phyloP scores from a whole-genome alignment of 495 filamentous ascomycete species.

The Neurospora cerealis region DNA sequence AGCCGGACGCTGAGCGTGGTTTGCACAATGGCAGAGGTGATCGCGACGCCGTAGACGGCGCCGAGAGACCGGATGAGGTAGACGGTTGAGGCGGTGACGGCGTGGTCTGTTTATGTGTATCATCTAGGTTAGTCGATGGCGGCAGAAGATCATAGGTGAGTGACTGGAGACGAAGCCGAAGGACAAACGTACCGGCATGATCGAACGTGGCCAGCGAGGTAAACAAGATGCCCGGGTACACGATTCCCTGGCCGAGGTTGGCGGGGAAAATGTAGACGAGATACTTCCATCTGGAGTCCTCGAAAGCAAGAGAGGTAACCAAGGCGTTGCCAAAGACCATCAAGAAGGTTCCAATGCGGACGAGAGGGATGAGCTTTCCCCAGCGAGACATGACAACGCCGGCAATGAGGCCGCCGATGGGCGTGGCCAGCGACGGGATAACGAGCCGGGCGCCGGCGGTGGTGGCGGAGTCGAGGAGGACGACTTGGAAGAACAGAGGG shows the following conservation, averaged over 20 bases:
- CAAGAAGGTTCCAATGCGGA: constrained; percentile 43
- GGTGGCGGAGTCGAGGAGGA: constrained; percentile 50
- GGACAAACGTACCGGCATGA: constrained; percentile 40
- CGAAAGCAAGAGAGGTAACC: constrained; percentile 44
- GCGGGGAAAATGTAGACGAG: constrained; percentile 53
- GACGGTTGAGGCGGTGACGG: constrained; percentile 52
- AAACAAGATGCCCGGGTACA: constrained; percentile 53
- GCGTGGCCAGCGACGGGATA: constrained; percentile 52
- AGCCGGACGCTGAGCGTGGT: constrained; percentile 51
- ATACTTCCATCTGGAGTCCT: constrained; percentile 54
- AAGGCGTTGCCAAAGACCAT: constrained; percentile 52
- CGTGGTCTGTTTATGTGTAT: constrained; percentile 39
- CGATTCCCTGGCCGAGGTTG: constrained; percentile 54
- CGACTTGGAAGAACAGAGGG: constrained; percentile 54
- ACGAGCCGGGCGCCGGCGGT: constrained; percentile 49
- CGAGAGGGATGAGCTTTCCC: constrained; percentile 46
- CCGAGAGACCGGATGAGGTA: constrained; percentile 56
- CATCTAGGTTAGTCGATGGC: background rate
- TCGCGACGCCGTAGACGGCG: constrained; percentile 53
- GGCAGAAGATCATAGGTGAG: background rate
- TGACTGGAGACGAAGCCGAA: background rate
- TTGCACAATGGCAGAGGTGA: constrained; percentile 53
- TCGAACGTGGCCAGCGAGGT: constrained; percentile 54
- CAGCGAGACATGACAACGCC: constrained; percentile 57
- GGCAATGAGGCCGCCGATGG: constrained; percentile 49